Base-by-base conservation (phyloP, 768 basidiomycete species). In the Lentinula lateritia region DNA sequence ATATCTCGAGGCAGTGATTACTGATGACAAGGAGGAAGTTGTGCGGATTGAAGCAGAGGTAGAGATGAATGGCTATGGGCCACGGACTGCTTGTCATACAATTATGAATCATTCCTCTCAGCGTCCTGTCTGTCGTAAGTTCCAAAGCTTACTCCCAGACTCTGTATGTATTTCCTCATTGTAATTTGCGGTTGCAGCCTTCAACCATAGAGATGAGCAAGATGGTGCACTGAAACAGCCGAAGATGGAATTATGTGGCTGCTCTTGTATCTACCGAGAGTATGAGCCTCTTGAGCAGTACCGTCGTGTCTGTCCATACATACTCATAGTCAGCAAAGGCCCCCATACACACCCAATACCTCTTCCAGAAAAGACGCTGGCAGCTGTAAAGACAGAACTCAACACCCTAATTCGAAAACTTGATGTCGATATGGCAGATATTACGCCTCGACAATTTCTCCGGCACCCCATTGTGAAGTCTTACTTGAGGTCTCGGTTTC, bases 391-490 rank as follows among this genome's bases (percentile, higher is more conserved):
- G 1, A 46, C 39, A 5, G 52, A 63, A 6, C 38, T 70, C 1
- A 48, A 63, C 5, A 23, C 50, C 7, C 57, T 71, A 2, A 56
- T 71, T 2, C 16, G 50, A 6, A 32, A 32, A 2, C 12, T 68
- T 3, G 61, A 43, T 0, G 42, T 63, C 13, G 66, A 66, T 34
- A 56, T 73, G 4, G 61, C 70, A 0, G 70, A 73, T 50, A 50
- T 72, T 1, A 73, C 71, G 1, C 66, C 66, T 0, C 60, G 69
- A 2, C 45, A 58, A 1, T 67, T 73, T 36, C 41, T 73, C 0
- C 58, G 66, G 1, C 69, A 73, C 52, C 66, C 70, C 8, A 36
- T 63, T 1, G 50, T 66, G 5, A 52, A 62, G 32, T 35, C 63
- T 3, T 67, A 63, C 35, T 64, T 73, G 6, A 6, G 28, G 5